Conservation (phyloP, 306 rosid species). For the Hylodesmum podocarpum region DNA sequence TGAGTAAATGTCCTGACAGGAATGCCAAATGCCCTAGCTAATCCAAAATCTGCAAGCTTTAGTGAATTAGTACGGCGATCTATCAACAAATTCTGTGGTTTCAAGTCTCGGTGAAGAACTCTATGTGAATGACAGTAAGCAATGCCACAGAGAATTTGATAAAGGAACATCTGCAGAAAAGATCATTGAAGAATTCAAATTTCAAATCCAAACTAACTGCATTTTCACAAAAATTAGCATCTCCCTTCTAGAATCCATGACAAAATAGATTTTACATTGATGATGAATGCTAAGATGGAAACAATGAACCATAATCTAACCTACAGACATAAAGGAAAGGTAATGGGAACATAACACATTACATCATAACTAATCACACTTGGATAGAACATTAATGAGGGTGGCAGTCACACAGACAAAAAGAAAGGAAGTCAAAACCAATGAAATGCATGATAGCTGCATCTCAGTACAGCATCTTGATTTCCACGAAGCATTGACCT, state of each 20-base stretch:
- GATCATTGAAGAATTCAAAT: conserved; percentile 29
- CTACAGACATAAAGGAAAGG: background rate
- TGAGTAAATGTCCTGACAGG: conserved; percentile 98
- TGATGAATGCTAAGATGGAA: background rate
- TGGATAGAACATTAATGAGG: conserved; percentile 4
- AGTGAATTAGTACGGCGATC: conserved; percentile 89
- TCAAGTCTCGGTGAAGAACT: conserved; percentile 98
- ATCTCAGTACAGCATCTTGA: conserved; percentile 26
- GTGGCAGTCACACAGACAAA: background rate
- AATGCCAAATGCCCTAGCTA: conserved; percentile 99
- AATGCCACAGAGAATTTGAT: conserved; percentile 98
- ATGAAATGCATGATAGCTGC: conserved; percentile 15
- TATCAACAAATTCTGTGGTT: conserved; percentile 95
- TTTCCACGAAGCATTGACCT: background rate
- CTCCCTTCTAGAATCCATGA: conserved; percentile 17
- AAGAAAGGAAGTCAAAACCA: background rate
- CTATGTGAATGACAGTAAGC: conserved; percentile 99
- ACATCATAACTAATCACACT: background rate
- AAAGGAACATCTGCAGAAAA: conserved; percentile 88
- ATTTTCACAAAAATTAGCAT: conserved; percentile 17
- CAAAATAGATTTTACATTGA: conserved; percentile 1
- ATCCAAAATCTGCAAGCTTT: conserved; percentile 99
- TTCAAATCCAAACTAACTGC: conserved; percentile 30
- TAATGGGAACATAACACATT: background rate
- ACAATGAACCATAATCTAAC: background rate